A percentile compares a stretch with the other conserved stretches of the same genome.
phyloP scores from a whole-genome alignment of 1,284 basidiomycete genomes.

The Afroboletus lepidellus region DNA sequence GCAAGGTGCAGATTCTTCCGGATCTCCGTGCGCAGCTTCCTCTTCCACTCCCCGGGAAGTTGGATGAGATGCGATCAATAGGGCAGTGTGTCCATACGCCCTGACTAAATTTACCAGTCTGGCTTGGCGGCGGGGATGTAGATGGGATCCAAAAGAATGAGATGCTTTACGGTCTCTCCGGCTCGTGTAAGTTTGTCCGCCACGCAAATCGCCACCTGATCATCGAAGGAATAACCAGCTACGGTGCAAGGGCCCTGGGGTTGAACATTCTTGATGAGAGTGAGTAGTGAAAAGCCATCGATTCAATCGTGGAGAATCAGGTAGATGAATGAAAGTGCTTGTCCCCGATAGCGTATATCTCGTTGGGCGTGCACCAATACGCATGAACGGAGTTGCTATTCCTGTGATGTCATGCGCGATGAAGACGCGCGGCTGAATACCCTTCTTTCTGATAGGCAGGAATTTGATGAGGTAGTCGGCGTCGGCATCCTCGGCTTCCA shows the following conservation, averaged over 20 bases:
- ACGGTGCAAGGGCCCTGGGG: conserved; percentile 29
- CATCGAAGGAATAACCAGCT: conserved; percentile 30
- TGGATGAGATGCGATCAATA: conserved; percentile 31
- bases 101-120: conserved; percentile 31
- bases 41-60: conserved; percentile 32
- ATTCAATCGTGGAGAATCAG: conserved; percentile 29
- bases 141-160: conserved; percentile 30
- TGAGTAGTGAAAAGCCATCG: conserved; percentile 32
- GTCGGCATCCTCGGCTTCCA: conserved; percentile 30
- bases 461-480: conserved; percentile 29
- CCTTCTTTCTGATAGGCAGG: conserved; percentile 33
- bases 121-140: conserved; percentile 28
- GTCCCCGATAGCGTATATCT: conserved; percentile 35
- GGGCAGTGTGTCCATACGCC: conserved; percentile 31
- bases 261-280: conserved; percentile 25
- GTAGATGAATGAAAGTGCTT: conserved; percentile 30
- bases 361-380: conserved; percentile 33
- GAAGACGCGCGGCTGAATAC: conserved; percentile 26
- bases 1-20: conserved; percentile 32
- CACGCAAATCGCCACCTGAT: conserved; percentile 29
- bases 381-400: conserved; percentile 33
- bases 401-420: conserved; percentile 33
- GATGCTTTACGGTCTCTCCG: conserved; percentile 26
- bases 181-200: conserved; percentile 23
- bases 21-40: conserved; percentile 27